Base-by-base conservation (phyloP, 371 early-diverging fungal genomes). In the Fennellomyces sp. region DNA sequence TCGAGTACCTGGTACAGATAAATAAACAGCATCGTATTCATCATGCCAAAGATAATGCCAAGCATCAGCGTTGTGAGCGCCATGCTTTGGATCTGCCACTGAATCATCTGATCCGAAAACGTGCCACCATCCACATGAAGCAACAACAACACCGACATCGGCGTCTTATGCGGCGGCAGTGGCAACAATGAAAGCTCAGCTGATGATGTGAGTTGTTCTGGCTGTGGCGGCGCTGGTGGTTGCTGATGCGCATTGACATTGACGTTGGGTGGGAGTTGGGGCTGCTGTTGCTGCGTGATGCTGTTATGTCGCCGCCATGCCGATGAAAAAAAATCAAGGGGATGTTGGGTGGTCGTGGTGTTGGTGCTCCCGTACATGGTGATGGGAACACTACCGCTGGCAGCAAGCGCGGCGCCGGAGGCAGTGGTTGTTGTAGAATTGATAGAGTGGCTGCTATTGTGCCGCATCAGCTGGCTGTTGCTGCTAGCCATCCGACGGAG, bases 111-210 rank as follows among this genome's bases (percentile, higher is more conserved):
- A 26, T 39, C 55, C 23, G 35, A 35, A 39, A 58, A 5, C 3
- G 30, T 54, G 39, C 38, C 55, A 12, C 15, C 31, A 17, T 45
- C 29, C 23, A 45, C 33, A 31, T 35, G 58, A 45, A 55, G 30
- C 10, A 41, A 54, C 29, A 61, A 49, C 3, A 66, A 49, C 4
- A 64, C 78, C 10, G 64, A 64, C 52, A 68, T 56, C 8, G 74
- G 72, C 10, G 65, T 70, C 15, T 68, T 66, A 10, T 65, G 64
- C 13, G 64, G 58, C 2, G 74, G 66, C 25, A 68, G 27, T 12
- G 75, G 70, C 2, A 73, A 49, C 10, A 73, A 51, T 5, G 73
- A 73, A 8, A 76, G 41, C 6, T 73, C 73, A 50, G 61, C 57
- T n/a, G 65, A 65, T 8, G 70, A 64, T 19, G 35, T 19, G 12